Base-by-base conservation (phyloP, 2,329 filamentous ascomycete genomes). In the Aspergillus sp. region DNA sequence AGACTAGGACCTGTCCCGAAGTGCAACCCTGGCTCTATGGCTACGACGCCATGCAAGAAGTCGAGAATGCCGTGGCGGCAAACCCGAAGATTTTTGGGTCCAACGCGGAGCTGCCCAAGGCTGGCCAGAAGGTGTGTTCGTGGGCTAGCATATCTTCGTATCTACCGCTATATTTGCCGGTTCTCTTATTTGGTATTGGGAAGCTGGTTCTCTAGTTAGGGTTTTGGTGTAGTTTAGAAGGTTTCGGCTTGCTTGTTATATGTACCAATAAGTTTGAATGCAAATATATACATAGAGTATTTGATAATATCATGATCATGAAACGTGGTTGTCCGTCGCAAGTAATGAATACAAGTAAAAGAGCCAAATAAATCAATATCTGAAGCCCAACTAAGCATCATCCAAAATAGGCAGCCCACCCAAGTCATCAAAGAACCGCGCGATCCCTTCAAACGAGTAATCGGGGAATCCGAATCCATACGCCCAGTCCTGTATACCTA, bases 1-100 rank as follows among this genome's bases (percentile, higher is more conserved):
- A 19, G 19, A 47, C 11, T 27, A 75, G 76, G 82, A 85, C 82
- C 2, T 88, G 86, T 66, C 85, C 84, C 0, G 75, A 82, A 34
- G 80, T 86, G 0, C 86, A 89, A 68, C 80, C 82, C 0, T 88
- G 85, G 83, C 61, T 89, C 47, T 89, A 84, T 63, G 84, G 85
- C 0, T 88, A 89, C 61, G 83, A 88, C 70, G 83, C 84, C 3
- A 80, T 81, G 57, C 73, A 74, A 27, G 85, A 86, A 64, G 83
- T 81, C 1, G 78, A 83, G 53, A 73, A 76, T 12, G 75, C 68
- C 1, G 68, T 74, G 13, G 53, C 45, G 20, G 27, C 57, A 48
- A 66, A 69, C 53, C 62, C 61, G 4, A 59, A 54, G 8, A 41
- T 70, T 17, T 71, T 71, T 30, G 24, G 27, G 5, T 24, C 40